Evolutionary conservation across 495 filamentous ascomycete genomes (phyloP).

Genomic region (Aspergillus asperescens): DNA sequence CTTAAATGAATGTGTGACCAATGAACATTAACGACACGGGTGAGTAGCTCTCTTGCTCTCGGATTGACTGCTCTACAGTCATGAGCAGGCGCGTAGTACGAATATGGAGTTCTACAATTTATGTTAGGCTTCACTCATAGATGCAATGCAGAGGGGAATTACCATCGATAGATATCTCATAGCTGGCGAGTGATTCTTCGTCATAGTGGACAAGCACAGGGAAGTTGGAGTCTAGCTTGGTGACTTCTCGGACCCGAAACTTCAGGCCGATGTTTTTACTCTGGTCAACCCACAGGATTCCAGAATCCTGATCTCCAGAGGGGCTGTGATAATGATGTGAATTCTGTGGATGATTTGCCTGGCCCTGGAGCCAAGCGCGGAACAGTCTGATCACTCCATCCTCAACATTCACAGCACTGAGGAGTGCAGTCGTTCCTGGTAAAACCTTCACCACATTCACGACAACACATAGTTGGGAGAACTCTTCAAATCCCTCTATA

Average conservation of each 20-base stretch:
- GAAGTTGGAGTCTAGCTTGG: constrained; percentile 20
- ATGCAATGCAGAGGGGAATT: constrained; percentile 12
- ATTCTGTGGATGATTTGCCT: constrained; percentile 8
- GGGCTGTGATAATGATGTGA: not conserved
- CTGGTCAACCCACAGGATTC: constrained; percentile 55
- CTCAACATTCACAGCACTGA: constrained; percentile 55
- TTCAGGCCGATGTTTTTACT: constrained; percentile 52
- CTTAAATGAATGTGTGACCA: not conserved
- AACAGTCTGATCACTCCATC: constrained; percentile 63
- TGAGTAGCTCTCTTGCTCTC: constrained; percentile 49
- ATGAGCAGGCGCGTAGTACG: constrained; percentile 54
- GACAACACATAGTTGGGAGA: constrained; percentile 64
- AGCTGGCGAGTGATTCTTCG: constrained; percentile 53
- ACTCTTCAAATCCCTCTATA: constrained; percentile 62
- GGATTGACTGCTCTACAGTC: constrained; percentile 51
- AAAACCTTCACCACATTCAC: constrained; percentile 64
- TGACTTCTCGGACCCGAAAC: constrained; percentile 45
- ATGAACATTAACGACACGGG: constrained; percentile 38
- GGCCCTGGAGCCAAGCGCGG: constrained; percentile 61
- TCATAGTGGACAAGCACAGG: constrained; percentile 46
- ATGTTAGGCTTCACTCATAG: not conserved
- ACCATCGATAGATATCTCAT: constrained; percentile 59
- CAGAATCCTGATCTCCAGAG: constrained; percentile 1
- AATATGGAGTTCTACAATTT: constrained; percentile 51
- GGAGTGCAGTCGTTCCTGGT: constrained; percentile 49